A percentile compares a stretch with the other conserved stretches of the same genome.
These are phyloP conservation scores for Psilocybe azurescens DNA, from an alignment of 768 basidiomycete genomes.

Conservation along the genomic window DNA sequence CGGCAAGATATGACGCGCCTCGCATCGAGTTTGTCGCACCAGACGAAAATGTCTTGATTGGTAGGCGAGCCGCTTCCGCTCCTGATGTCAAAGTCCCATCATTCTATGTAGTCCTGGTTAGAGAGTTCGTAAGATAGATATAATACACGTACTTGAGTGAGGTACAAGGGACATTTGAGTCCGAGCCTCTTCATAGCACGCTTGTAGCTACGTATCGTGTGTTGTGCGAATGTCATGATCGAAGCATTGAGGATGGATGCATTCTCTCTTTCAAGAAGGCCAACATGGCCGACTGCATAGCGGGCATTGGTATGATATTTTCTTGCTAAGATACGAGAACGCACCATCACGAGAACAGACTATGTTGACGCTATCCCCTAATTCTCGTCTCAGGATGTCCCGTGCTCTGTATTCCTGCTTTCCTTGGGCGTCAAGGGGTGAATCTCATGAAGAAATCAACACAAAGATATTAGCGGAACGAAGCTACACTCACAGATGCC, in stretches of 20 bases:
- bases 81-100: conserved; percentile 60
- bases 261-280: conserved; percentile 69
- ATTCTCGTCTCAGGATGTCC: conserved; percentile 32
- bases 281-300: conserved; percentile 54
- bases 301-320: not conserved
- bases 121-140: not conserved
- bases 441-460: conserved; percentile 22
- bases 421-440: conserved; percentile 37
- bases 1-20: conserved; percentile 65
- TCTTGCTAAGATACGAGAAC: not conserved
- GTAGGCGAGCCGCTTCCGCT: conserved; percentile 54
- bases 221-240: conserved; percentile 60
- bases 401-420: conserved; percentile 37
- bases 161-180: conserved; percentile 54
- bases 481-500: conserved; percentile 32
- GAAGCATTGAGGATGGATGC: conserved; percentile 73
- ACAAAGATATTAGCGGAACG: no score
- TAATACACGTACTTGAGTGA: conserved; percentile 42
- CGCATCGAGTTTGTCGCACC: conserved; percentile 76
- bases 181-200: conserved; percentile 52
- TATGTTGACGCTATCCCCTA: conserved; percentile 47
- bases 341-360: conserved; percentile 57
- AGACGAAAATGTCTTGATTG: conserved; percentile 66
- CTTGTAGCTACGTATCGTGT: conserved; percentile 59
- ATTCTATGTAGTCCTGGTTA: conserved; percentile 37